Evolutionary conservation across 2,329 filamentous ascomycete species (phyloP).

Genomic region (Ciborinia camelliae): DNA sequence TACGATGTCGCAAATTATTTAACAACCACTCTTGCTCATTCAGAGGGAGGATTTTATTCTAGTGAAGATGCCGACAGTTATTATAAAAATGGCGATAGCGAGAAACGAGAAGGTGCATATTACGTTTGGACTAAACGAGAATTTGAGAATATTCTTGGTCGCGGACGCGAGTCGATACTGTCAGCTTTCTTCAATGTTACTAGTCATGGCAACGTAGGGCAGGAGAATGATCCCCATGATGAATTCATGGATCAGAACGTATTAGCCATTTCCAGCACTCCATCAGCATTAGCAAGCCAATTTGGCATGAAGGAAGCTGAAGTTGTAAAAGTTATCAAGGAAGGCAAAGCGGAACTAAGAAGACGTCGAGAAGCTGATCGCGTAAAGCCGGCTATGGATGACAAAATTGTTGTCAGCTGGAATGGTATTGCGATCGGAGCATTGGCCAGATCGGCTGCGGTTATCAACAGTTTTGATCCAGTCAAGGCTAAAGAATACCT

Average conservation of each 20-base stretch:
- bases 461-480: constrained; percentile 59
- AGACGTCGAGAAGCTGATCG: constrained; percentile 71
- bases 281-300: constrained; percentile 67
- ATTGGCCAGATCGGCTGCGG: constrained; percentile 70
- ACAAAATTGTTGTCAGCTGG: constrained; percentile 83
- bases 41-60: constrained; percentile 74
- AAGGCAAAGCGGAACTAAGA: constrained; percentile 64
- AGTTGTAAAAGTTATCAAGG: constrained; percentile 62
- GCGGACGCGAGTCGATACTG: constrained; percentile 66
- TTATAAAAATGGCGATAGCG: constrained; percentile 67
- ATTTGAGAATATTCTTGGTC: constrained; percentile 71
- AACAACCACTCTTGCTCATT: constrained; percentile 65
- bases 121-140: constrained; percentile 93
- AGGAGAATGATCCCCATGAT: constrained; percentile 81
- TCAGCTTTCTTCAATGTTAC: constrained; percentile 82
- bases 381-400: constrained; percentile 73
- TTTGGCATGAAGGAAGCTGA: constrained; percentile 70
- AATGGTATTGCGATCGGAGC: constrained; percentile 86
- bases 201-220: constrained; percentile 80
- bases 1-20: constrained; percentile 86
- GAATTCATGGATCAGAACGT: constrained; percentile 96
- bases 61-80: constrained; percentile 89
- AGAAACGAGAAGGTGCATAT: constrained; percentile 87
- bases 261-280: constrained; percentile 65
- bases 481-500: constrained; percentile 60